A percentile compares a stretch with the other conserved stretches of the same genome.
These are phyloP conservation scores for Plectosphaerella plurivora DNA, from an alignment of 2,329 filamentous ascomycete genomes.

Conservation along the genomic window DNA sequence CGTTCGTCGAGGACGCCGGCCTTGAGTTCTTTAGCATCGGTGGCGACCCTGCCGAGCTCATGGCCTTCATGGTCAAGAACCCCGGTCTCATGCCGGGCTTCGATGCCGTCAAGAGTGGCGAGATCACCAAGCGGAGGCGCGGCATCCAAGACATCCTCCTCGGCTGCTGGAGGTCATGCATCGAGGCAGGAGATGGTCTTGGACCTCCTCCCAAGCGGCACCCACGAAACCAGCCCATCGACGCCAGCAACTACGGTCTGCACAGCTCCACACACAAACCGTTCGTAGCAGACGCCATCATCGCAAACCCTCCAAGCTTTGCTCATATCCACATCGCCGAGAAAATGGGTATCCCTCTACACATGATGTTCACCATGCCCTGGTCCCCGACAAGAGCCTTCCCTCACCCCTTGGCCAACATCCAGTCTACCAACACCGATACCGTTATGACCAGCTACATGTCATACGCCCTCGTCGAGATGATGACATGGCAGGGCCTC, in stretches of 20 bases:
- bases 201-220: constrained; percentile 44
- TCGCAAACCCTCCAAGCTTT: constrained; percentile 75
- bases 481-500: constrained; percentile 89
- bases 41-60: constrained; percentile 70
- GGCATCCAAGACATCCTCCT: constrained; percentile 77
- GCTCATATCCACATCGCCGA: constrained; percentile 73
- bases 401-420: constrained; percentile 80
- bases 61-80: constrained; percentile 91
- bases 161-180: constrained; percentile 83
- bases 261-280: constrained; percentile 45
- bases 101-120: constrained; percentile 70
- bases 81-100: constrained; percentile 81
- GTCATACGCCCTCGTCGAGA: constrained; percentile 79
- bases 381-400: constrained; percentile 85
- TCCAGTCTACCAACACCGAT: constrained; percentile 72
- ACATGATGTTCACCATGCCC: constrained; percentile 95
- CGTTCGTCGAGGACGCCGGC: constrained; percentile 64
- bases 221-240: constrained; percentile 41
- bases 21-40: constrained; percentile 75
- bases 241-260: constrained; percentile 36
- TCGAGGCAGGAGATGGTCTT: constrained; percentile 69
- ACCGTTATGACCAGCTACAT: constrained; percentile 75
- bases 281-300: constrained; percentile 80
- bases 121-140: constrained; percentile 68
- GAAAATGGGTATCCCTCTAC: constrained; percentile 68